These are phyloP conservation scores for Ajuga reptans DNA, from an alignment of 305 asterid species.

Conservation along the genomic window DNA sequence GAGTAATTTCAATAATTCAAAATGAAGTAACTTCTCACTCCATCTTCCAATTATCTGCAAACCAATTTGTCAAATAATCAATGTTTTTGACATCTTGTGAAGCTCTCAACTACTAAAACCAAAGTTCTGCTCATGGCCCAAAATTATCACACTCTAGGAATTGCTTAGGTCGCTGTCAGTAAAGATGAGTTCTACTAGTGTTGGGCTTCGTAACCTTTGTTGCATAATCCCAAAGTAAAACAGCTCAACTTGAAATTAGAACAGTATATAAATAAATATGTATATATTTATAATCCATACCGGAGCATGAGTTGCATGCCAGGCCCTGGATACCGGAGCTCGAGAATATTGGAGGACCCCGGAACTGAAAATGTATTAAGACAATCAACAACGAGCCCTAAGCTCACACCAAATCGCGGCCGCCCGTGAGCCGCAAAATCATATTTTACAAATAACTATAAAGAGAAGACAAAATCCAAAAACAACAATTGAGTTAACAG, in stretches of 20 bases:
- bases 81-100: neutral
- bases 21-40: neutral
- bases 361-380: conserved; percentile 76
- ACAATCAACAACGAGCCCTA: conserved; percentile 78
- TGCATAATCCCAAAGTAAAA: neutral
- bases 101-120: neutral
- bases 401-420: conserved; percentile 86
- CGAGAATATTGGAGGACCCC: conserved; percentile 54
- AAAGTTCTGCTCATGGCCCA: conserved; percentile 1
- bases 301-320: conserved; percentile 91
- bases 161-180: neutral
- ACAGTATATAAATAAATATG: neutral
- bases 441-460: conserved; percentile 63
- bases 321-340: conserved; percentile 83
- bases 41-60: conserved; percentile 8
- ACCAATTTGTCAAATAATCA: neutral
- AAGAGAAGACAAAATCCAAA: neutral
- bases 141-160: neutral
- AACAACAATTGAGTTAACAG: neutral
- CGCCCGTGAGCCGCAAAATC: conserved; percentile 71
- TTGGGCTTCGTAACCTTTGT: neutral
- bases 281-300: conserved; percentile 23
- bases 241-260: neutral
- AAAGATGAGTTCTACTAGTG: neutral
- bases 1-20: neutral